Evolutionary conservation across 331 rosid genomes (phyloP), one percentile per base, ranked within the genome.

Genomic region (Arachis monticola): DNA sequence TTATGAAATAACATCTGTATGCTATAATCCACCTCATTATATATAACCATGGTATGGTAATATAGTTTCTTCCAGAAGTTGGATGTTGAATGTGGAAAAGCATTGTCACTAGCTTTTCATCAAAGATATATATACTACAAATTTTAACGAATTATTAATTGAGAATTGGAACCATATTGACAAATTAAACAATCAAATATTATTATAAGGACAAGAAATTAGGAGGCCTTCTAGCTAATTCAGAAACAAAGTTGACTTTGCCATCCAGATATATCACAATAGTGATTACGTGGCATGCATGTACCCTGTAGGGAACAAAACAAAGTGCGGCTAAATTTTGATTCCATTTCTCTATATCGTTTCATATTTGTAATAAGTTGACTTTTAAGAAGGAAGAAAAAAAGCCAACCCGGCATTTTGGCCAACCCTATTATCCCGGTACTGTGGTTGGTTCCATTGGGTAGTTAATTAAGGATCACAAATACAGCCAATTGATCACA

Each of bases 201-300:
- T 62, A 11, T 70, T 47, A n/a, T 31, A 40, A 27, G 41, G 27
- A 75, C 17, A 81, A 70, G 40, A 35, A 35, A 35, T 35, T 35
- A 35, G 81, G 56, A 61, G 77, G 64, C 60, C 30, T 44, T 56
- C 13, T 50, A 17, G 22, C 22, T 17, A 53, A 64, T 10, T 72
- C 35, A 60, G 68, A 72, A 74, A 64, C 12, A 4, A 51, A 75
- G 83, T 75, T 73, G 79, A 70, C 83, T 75, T 79, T 60, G 10
- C 41, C 5, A 83, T 50, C 4, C 38, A 32, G 3, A 32, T 32
- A 32, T 32, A 32, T 32, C 3, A 6, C 64, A 69, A 60, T 41
- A 27, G 58, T 69, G 40, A 22, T 13, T 12, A 47, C 46, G 60
- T 69, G 73, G 12, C 10, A 41, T 63, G 51, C 81, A 70, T 17